Percentiles rank a stretch among this genome's conserved stretches.
These are phyloP conservation scores for Penicillium sp. DNA, from an alignment of 2,329 filamentous ascomycete species.

Conservation along the genomic window DNA sequence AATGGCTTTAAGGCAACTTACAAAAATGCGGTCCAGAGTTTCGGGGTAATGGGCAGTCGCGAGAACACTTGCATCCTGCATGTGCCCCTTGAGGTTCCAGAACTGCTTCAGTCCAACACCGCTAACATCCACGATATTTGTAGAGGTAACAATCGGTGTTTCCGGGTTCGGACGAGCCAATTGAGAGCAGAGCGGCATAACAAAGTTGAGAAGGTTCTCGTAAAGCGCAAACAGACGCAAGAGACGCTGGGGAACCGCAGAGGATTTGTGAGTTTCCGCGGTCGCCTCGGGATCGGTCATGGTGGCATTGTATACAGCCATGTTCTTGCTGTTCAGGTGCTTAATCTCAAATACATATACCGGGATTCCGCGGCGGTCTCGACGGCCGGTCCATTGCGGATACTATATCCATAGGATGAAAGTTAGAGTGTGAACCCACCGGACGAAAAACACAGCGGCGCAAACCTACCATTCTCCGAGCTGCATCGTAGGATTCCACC, in stretches of 20 bases:
- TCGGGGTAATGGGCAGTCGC: conserved; percentile 96
- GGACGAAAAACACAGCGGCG: background rate
- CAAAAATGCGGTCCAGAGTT: conserved; percentile 82
- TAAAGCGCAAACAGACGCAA: conserved; percentile 90
- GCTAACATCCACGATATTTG: conserved; percentile 92
- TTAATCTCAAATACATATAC: conserved; percentile 89
- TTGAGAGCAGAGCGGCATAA: conserved; percentile 81
- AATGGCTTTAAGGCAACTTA: conserved; percentile 36
- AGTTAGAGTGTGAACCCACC: conserved; percentile 2
- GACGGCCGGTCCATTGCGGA: conserved; percentile 91
- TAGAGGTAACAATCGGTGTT: conserved; percentile 89
- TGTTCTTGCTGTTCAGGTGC: conserved; percentile 79
- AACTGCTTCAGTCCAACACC: conserved; percentile 90
- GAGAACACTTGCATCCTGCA: conserved; percentile 87
- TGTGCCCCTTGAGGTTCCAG: conserved; percentile 91
- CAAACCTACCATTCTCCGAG: conserved; percentile 67
- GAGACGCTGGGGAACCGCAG: conserved; percentile 69
- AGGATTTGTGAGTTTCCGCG: conserved; percentile 63
- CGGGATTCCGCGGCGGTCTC: conserved; percentile 88
- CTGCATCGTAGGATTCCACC: conserved; percentile 79
- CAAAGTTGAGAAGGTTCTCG: conserved; percentile 88
- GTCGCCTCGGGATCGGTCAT: conserved; percentile 52
- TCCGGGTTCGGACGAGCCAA: conserved; percentile 74
- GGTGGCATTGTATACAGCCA: conserved; percentile 72
- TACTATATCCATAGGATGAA: conserved; percentile 60